These are phyloP conservation scores for Colletotrichum australisinense DNA, from an alignment of 2,329 filamentous ascomycete genomes.

Conservation along the genomic window DNA sequence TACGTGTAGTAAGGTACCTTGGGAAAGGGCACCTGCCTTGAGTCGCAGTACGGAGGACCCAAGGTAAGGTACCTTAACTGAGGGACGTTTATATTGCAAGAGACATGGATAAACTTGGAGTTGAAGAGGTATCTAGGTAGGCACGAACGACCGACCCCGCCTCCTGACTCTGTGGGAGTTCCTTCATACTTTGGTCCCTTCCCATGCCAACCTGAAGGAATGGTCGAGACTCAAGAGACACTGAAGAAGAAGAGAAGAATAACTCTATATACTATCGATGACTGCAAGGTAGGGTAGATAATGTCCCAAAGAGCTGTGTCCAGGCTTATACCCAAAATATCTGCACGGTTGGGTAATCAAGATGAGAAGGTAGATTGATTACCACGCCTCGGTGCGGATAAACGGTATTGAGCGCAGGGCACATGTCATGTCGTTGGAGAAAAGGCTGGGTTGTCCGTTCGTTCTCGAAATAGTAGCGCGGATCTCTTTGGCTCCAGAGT, in stretches of 20 bases:
- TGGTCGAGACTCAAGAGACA: neutral
- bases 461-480: conserved; percentile 28
- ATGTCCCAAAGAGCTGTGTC: neutral
- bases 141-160: neutral
- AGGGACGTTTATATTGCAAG: neutral
- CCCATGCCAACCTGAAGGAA: neutral
- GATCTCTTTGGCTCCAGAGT: neutral
- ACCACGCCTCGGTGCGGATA: neutral
- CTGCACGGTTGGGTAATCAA: neutral
- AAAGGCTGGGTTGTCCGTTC: neutral
- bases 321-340: neutral
- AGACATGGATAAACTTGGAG: neutral
- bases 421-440: conserved; percentile 21
- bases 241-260: neutral
- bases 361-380: neutral
- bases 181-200: neutral
- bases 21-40: neutral
- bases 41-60: neutral
- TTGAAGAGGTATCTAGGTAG: neutral
- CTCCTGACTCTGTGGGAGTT: neutral
- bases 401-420: neutral
- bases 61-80: neutral
- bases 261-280: neutral
- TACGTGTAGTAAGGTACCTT: no score
- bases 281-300: neutral